These are phyloP conservation scores for Gnomoniopsis smithogilvyi DNA, from an alignment of 2,329 filamentous ascomycete species.

Conservation along the genomic window DNA sequence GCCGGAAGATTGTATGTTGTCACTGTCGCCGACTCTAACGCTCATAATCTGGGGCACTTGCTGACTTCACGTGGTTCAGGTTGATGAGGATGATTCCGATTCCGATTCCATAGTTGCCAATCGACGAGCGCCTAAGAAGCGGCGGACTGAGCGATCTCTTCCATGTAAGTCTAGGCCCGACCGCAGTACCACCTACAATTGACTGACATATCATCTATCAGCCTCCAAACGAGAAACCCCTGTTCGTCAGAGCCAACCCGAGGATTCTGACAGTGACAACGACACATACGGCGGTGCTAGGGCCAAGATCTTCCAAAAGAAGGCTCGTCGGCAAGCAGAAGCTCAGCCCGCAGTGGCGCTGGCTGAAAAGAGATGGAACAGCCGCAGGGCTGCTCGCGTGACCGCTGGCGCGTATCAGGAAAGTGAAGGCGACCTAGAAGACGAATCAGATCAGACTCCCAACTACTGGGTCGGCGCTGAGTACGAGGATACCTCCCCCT, in stretches of 20 bases:
- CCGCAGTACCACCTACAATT: background rate
- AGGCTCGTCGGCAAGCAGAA: slow-evolving; percentile 71
- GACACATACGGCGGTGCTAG: slow-evolving; percentile 78
- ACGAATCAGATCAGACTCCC: slow-evolving; percentile 64
- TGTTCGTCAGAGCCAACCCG: slow-evolving; percentile 48
- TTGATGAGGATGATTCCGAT: slow-evolving; percentile 62
- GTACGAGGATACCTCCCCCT: slow-evolving; percentile 74
- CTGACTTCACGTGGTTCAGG: slow-evolving; percentile 31
- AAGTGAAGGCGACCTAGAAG: slow-evolving; percentile 62
- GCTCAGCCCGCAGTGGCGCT: slow-evolving; percentile 63
- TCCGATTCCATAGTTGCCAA: slow-evolving; percentile 63
- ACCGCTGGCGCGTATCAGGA: slow-evolving; percentile 63
- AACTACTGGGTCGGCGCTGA: slow-evolving; percentile 66
- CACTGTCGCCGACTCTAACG: background rate
- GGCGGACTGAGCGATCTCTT: slow-evolving; percentile 63
- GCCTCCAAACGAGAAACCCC: slow-evolving; percentile 61
- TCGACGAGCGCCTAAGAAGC: slow-evolving; percentile 63
- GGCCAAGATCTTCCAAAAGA: slow-evolving; percentile 67
- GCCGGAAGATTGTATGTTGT: slow-evolving; percentile 53
- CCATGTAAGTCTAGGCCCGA: slow-evolving; percentile 47
- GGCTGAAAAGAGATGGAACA: slow-evolving; percentile 88
- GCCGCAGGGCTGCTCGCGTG: slow-evolving; percentile 74
- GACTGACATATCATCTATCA: slow-evolving; percentile 26
- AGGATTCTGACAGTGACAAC: slow-evolving; percentile 69
- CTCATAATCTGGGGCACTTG: background rate